Percentiles rank a stretch among this genome's conserved stretches.
These are phyloP conservation scores for Ophiognomonia clavigignenti-juglandacearum DNA, from an alignment of 2,329 filamentous ascomycete species.

Conservation along the genomic window DNA sequence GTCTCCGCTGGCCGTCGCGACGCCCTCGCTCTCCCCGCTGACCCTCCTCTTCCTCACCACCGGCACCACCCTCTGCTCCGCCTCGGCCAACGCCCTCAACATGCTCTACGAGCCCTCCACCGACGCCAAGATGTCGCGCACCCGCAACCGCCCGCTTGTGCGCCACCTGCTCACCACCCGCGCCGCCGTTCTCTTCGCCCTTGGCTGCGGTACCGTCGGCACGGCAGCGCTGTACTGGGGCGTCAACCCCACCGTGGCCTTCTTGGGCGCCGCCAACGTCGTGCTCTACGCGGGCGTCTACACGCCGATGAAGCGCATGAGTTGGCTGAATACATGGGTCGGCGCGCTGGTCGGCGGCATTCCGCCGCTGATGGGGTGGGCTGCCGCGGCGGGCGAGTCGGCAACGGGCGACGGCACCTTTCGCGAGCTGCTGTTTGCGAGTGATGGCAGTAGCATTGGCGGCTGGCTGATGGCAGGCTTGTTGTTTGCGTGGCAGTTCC, in stretches of 20 bases:
- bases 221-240: slow-evolving; percentile 75
- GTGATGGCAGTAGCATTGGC: slow-evolving; percentile 59
- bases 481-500: slow-evolving; percentile 95
- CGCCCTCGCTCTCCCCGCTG: slow-evolving; percentile 81
- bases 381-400: slow-evolving; percentile 84
- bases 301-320: slow-evolving; percentile 85
- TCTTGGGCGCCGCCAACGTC: slow-evolving; percentile 80
- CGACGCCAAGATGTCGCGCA: slow-evolving; percentile 91
- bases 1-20: slow-evolving; percentile 57
- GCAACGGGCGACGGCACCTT: slow-evolving; percentile 72
- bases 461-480: slow-evolving; percentile 85
- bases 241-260: slow-evolving; percentile 89
- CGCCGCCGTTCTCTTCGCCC: slow-evolving; percentile 72
- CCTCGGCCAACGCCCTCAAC: slow-evolving; percentile 89
- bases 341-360: slow-evolving; percentile 91
- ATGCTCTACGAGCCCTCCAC: slow-evolving; percentile 93
- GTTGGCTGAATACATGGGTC: slow-evolving; percentile 88
- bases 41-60: slow-evolving; percentile 89
- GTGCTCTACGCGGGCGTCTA: slow-evolving; percentile 86
- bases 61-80: slow-evolving; percentile 84
- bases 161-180: slow-evolving; percentile 69
- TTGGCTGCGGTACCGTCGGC: slow-evolving; percentile 65
- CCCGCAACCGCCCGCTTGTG: slow-evolving; percentile 83
- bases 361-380: slow-evolving; percentile 96
- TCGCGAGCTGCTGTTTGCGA: slow-evolving; percentile 69